phyloP scores from a whole-genome alignment of 805 yeast species.

The Cyberlindnera lachancei region DNA sequence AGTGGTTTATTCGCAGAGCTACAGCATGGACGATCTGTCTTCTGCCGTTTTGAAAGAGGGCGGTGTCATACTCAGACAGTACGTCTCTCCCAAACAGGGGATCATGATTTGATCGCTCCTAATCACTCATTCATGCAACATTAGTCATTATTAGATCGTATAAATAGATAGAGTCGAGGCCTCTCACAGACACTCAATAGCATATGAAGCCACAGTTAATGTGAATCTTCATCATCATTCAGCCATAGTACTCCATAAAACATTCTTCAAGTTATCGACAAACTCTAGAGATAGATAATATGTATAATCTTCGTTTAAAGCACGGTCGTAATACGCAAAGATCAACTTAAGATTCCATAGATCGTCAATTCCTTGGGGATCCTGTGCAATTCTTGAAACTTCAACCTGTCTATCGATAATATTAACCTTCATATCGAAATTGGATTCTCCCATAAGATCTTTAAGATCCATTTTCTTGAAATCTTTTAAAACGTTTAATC shows the following conservation, averaged over 20 bases:
- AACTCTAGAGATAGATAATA: constrained; percentile 42
- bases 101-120: constrained; percentile 5
- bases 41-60: constrained; percentile 67
- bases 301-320: constrained; percentile 25
- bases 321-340: constrained; percentile 50
- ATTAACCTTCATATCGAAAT: constrained; percentile 27
- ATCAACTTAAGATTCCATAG: constrained; percentile 57
- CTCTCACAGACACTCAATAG: no score
- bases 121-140: no score
- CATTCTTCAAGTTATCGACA: constrained; percentile 44
- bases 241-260: constrained; percentile 26
- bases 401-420: constrained; percentile 52
- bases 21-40: constrained; percentile 83
- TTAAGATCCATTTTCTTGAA: constrained; percentile 15
- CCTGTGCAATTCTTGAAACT: constrained; percentile 33
- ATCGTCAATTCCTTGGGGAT: constrained; percentile 42
- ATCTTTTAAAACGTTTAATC: constrained; percentile 9
- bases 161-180: no score
- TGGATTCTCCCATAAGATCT: constrained; percentile 10
- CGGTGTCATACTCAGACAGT: constrained; percentile 64
- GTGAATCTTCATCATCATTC: background rate
- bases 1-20: constrained; percentile 88
- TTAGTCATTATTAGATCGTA: no score
- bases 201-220: no score
- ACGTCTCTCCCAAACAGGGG: constrained; percentile 23